These are phyloP conservation scores for Fonsecaea nubica DNA, from an alignment of 2,329 filamentous ascomycete species.

Conservation along the genomic window DNA sequence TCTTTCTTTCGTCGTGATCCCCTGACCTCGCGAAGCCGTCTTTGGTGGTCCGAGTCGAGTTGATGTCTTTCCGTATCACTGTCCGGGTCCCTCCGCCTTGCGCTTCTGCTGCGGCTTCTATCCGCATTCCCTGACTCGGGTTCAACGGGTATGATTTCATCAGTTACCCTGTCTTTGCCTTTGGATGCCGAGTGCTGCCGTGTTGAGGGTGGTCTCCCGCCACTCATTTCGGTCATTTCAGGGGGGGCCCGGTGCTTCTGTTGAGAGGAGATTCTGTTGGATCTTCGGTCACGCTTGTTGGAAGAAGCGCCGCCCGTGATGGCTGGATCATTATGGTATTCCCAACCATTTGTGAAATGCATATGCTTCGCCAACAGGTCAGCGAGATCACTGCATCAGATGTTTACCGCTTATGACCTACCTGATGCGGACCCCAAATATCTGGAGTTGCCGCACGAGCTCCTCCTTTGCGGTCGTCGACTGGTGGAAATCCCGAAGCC, in stretches of 20 bases:
- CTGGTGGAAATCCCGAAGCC: conserved; percentile 36
- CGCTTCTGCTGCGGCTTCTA: conserved; percentile 41
- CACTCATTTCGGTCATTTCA: conserved; percentile 22
- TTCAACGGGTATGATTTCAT: conserved; percentile 15
- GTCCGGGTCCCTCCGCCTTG: conserved; percentile 43
- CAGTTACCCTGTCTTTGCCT: conserved; percentile 28
- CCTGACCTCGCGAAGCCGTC: conserved; percentile 32
- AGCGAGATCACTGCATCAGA: conserved; percentile 5
- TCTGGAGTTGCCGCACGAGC: conserved; percentile 39
- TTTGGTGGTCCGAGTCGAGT: conserved; percentile 27
- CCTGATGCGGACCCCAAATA: conserved; percentile 47
- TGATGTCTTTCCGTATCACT: conserved; percentile 34
- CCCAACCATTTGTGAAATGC: conserved; percentile 37
- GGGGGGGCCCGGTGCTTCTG: conserved; percentile 8
- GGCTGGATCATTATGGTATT: conserved; percentile 28
- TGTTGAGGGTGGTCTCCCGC: conserved; percentile 20
- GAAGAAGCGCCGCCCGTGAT: conserved; percentile 15
- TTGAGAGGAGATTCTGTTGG: conserved; percentile 26
- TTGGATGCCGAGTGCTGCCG: conserved; percentile 26
- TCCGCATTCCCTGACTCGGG: conserved; percentile 19
- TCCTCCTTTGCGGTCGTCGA: conserved; percentile 45
- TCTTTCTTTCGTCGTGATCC: conserved; percentile 24
- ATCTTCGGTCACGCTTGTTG: conserved; percentile 19
- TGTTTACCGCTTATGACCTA: conserved; percentile 5
- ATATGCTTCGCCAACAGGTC: conserved; percentile 33